Base-by-base conservation (phyloP, 768 basidiomycete species). In the Boletus insuetus region DNA sequence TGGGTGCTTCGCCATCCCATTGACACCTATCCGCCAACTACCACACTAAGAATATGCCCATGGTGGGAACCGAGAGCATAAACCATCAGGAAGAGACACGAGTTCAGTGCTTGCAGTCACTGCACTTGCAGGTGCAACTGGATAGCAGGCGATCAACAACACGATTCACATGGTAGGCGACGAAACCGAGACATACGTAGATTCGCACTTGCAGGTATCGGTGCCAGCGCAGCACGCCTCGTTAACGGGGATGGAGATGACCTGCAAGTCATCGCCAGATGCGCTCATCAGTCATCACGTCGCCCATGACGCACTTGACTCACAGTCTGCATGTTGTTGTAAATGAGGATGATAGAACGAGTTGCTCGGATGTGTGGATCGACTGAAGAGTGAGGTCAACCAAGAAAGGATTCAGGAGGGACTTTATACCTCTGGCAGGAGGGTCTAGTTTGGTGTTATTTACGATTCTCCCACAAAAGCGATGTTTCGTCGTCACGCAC, bases 71-170 rank as follows among this genome's bases (percentile, higher is more conserved):
- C 14, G 10, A 37, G 35, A 6, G 19, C 26, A 29, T 29, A 29
- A 32, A 26, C 24, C 22, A 37, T 37, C 2, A 6, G 35, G 35
- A 29, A 29, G 2, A 4, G 35, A 37, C 35, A 37, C 16, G 35
- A 14, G 24, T 48, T 53, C 29, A 62, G 50, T 56, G 57, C 57
- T 59, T 62, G 60, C 63, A 65, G 45, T 56, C 59, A 37, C 56
- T 19, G 34, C 63, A 64, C 26, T 51, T 58, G 59, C 59, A 64
- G 26, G 34, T 17, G 29, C 64, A 65, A 8, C 63, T 65, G 24
- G 26, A 29, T 6, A 4, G n/a, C 2, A n/a, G 24, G 0, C 4
- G 12, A 17, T 63, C 42, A 59, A 20, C 20, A 19, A 46, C 20
- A 16, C 7, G 31, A 5, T 20, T 20, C 16, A 20, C 5, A 8